These are phyloP conservation scores for Camellia granthamiana DNA, from an alignment of 148 eudicot genomes.

Conservation along the genomic window DNA sequence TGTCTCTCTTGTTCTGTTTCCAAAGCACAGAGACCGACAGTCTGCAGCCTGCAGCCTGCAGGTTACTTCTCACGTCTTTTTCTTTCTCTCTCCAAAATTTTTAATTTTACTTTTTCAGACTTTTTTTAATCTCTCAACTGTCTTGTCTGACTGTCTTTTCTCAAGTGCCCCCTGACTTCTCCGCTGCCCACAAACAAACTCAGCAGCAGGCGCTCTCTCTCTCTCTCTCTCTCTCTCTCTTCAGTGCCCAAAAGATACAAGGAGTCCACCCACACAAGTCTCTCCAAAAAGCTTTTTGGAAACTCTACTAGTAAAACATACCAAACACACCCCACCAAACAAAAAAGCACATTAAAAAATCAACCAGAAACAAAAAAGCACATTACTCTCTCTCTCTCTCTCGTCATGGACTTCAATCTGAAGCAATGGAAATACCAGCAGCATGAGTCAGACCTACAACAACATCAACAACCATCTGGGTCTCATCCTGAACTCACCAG, in stretches of 20 bases:
- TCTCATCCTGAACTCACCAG: constrained; percentile 35
- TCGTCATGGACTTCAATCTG: constrained; percentile 62
- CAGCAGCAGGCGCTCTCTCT: neutral
- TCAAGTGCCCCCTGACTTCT: constrained; percentile 11
- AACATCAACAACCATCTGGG: constrained; percentile 20
- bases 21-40: constrained; percentile 22
- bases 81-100: neutral
- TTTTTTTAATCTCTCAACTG: constrained; percentile 12
- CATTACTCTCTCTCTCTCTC: constrained; percentile 18
- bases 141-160: constrained; percentile 25
- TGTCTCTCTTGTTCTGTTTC: constrained; percentile 9
- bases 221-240: neutral
- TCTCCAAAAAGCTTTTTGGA: constrained; percentile 6
- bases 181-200: constrained; percentile 15
- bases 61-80: neutral
- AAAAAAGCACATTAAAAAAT: neutral
- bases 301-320: neutral
- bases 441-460: constrained; percentile 54
- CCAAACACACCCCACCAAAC: neutral
- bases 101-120: neutral
- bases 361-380: neutral
- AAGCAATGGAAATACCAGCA: constrained; percentile 75
- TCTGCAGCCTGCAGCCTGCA: constrained; percentile 7
- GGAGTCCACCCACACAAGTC: neutral
- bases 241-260: neutral